Evolutionary conservation across 805 yeast species (phyloP).

Genomic region (Diddensiella transvaalensis): DNA sequence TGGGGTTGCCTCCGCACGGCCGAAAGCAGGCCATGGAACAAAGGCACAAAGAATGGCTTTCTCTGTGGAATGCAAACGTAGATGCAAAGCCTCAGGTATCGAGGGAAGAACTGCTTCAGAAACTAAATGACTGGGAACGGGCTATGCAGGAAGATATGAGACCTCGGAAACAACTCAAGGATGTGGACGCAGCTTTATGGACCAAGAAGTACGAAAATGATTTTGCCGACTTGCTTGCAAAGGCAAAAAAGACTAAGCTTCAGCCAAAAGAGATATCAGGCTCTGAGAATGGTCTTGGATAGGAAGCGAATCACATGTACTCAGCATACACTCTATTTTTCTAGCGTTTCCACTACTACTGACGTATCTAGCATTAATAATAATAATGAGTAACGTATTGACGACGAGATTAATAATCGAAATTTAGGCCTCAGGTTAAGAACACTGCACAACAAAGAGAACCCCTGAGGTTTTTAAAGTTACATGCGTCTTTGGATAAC

Average conservation of each 20-base stretch:
- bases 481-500: too few species aligned
- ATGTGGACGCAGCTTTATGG: slow-evolving; percentile 27
- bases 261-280: neutral
- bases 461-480: too few species aligned
- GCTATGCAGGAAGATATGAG: slow-evolving; percentile 16
- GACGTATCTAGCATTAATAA: too few species aligned
- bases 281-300: neutral
- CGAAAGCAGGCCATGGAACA: slow-evolving; percentile 58
- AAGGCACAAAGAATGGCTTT: slow-evolving; percentile 73
- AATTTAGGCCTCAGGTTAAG: too few species aligned
- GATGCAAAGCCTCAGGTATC: slow-evolving; percentile 66
- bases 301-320: too few species aligned
- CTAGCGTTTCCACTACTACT: too few species aligned
- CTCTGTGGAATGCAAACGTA: slow-evolving; percentile 74
- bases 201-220: slow-evolving; percentile 20
- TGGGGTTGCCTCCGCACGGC: slow-evolving; percentile 61
- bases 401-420: too few species aligned
- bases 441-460: too few species aligned
- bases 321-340: too few species aligned
- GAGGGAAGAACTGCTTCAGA: slow-evolving; percentile 51
- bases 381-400: too few species aligned
- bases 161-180: slow-evolving; percentile 12
- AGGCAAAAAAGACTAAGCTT: slow-evolving; percentile 16
- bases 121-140: slow-evolving; percentile 65
- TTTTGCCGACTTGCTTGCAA: slow-evolving; percentile 25